Base-by-base conservation (phyloP, 176 grass and related monocot genomes). In the Juncus effusus region DNA sequence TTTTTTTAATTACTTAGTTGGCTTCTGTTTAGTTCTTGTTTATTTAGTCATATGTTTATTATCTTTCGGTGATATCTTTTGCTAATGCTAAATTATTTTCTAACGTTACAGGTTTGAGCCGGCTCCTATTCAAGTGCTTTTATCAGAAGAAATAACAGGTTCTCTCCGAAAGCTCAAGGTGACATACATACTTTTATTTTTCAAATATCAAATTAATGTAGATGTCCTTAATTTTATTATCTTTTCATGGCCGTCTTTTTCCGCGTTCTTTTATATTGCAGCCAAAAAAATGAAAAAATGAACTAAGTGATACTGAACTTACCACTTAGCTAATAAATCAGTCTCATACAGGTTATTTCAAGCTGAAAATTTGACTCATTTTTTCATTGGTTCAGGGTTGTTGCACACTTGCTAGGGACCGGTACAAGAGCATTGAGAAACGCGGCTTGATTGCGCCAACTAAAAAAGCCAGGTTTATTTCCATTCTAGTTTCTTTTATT, bases 81-180 rank as follows among this genome's bases (percentile, higher is more conserved):
- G 51, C 13, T 65, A 45, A 52, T 78, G 42, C n/a, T 40, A 54
- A 61, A 69, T 56, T 72, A 41, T 59, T 35, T 13, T 74, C 6
- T 36, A 38, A 12, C 67, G 4, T 52, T 13, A 65, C 80, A 99
- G 94, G 77, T 99, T 93, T 84, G 94, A 84, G 79, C 88, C 88
- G 57, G 85, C 94, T 74, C 94, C 88, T 5, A 56, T 82, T 76
- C 85, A 99, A 84, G 94, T 99, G 83, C 80, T 99, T 72, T 78
- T 99, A 76, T 84, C 94, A 13, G 94, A 93, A 83, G 94, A 99
- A 70, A 99, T 99, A 75, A 91, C 78, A 62, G 94, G 94, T 7
- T 99, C 94, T 38, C 94, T 99, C 56, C 80, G 94, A 61, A 86
- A 89, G 75, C 80, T 99, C 51, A 99, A 99, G 94, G 94, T 89